Percentiles rank a stretch among this genome's conserved stretches.
phyloP scores from a whole-genome alignment of 192 early-diverging fungal species.

The Hyaloraphidium curvatum region DNA sequence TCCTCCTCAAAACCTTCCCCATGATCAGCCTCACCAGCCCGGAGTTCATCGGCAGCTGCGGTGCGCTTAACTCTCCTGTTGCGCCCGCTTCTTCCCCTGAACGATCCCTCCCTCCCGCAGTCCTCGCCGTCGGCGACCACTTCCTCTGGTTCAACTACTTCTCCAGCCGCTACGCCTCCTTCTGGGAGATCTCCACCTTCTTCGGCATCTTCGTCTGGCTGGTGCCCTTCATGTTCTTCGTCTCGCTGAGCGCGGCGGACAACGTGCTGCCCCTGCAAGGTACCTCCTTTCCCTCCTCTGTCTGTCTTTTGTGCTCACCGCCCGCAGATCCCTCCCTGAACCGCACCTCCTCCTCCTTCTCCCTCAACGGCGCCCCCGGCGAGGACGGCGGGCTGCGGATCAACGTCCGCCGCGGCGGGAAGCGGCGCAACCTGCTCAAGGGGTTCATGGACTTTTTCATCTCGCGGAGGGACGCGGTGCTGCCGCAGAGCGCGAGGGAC shows the following conservation, averaged over 20 bases:
- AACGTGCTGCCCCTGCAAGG: conserved; percentile 38
- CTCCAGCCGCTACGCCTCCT: conserved; percentile 40
- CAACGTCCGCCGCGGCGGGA: too few relatives aligned
- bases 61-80: conserved; percentile 21
- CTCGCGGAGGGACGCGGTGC: too few relatives aligned
- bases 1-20: conserved; percentile 66
- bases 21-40: conserved; percentile 52
- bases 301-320: too few relatives aligned
- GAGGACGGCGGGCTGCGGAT: too few relatives aligned
- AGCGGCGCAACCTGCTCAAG: too few relatives aligned
- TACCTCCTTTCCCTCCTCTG: neutral
- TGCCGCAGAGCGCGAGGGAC: too few relatives aligned
- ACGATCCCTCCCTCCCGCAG: conserved; percentile 10
- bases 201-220: conserved; percentile 92
- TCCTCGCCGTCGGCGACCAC: conserved; percentile 68
- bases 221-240: conserved; percentile 79
- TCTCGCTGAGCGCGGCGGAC: conserved; percentile 82
- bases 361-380: too few relatives aligned
- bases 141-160: conserved; percentile 93
- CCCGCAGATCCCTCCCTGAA: too few relatives aligned
- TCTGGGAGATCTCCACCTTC: conserved; percentile 69
- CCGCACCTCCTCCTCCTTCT: too few relatives aligned
- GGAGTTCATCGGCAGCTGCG: conserved; percentile 62
- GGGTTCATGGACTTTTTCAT: too few relatives aligned
- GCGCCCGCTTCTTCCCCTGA: conserved; percentile 4